Conservation (phyloP, 768 basidiomycete species). For the Kwoniella dendrophila region DNA sequence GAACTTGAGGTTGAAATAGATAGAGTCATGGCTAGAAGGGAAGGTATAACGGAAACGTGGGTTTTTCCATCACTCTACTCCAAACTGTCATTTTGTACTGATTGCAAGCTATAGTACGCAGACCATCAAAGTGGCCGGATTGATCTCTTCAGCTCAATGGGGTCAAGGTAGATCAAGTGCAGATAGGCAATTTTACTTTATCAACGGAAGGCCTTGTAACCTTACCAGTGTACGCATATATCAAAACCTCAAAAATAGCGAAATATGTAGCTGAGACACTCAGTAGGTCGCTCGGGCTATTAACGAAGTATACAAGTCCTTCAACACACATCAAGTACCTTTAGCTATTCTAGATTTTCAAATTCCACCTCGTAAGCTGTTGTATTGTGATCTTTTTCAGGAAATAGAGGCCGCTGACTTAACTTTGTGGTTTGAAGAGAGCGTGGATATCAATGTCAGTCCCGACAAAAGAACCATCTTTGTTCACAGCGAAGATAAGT, state of each 20-base stretch:
- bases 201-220: slow-evolving; percentile 88
- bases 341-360: slow-evolving; percentile 81
- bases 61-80: slow-evolving; percentile 27
- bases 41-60: slow-evolving; percentile 54
- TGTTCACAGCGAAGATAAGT: slow-evolving; percentile 78
- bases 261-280: not conserved
- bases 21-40: slow-evolving; percentile 60
- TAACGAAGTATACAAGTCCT: slow-evolving; percentile 88
- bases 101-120: slow-evolving; percentile 25
- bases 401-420: too few species aligned
- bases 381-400: too few species aligned
- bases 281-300: slow-evolving; percentile 80
- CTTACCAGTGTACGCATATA: slow-evolving; percentile 66
- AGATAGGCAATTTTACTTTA: slow-evolving; percentile 88
- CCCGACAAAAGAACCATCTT: slow-evolving; percentile 97
- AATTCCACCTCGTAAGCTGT: slow-evolving; percentile 60
- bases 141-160: slow-evolving; percentile 78
- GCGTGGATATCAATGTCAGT: slow-evolving; percentile 83
- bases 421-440: slow-evolving; percentile 32
- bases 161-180: slow-evolving; percentile 74
- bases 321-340: slow-evolving; percentile 73
- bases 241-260: not conserved
- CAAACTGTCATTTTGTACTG: not conserved
- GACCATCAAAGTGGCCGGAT: slow-evolving; percentile 67
- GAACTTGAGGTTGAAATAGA: slow-evolving; percentile 71